Base-by-base conservation (phyloP, 352 stramenopile species). In the Pythium grandisporangium region DNA sequence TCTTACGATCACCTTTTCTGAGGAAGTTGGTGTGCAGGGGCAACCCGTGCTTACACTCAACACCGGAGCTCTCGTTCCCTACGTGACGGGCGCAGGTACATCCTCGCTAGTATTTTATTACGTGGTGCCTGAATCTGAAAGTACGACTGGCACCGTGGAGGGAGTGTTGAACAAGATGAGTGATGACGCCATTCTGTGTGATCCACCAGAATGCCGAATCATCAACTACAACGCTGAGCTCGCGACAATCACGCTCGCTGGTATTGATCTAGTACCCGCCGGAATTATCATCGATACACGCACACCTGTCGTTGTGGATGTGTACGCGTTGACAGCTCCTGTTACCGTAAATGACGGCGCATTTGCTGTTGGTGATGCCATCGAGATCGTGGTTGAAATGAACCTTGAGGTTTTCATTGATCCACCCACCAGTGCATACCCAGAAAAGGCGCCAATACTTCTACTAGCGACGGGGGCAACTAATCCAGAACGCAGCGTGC, bases 381-480 rank as follows among this genome's bases (percentile, higher is more conserved):
- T 93, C 32, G 61, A 91, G 6, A 83, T 93, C 34, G 53, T 93
- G 23, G 61, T 93, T 1, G 56, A 84, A 33, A 87, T 85, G 70
- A 79, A 66, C 42, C 44, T 64, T 10, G 66, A 77, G 5, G 80
- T 93, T 12, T 82, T 82, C 39, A 79, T 93, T 41, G 73, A 91
- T 20, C 77, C 80, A 20, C 75, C 77, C 6, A 74, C 71, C 4
- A 83, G 50, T 38, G 67, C 55, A 3, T 81, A 87, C 25, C 73
- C 77, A 12, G 67, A 85, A 17, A 89, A 89, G 52, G 80, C 77
- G 0, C 80, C 80, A 6, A 23, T 79, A 13, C 37, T 93, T 21
- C 46, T 85, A 25, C 58, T 93, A 11, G 82, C 82, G 37, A 83
- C 71, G 0, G 77, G 77, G 1, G n/a, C n/a, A n/a, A n/a, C n/a